A percentile compares a stretch with the other conserved stretches of the same genome.
Evolutionary conservation across 768 basidiomycete species (phyloP).

Genomic region (Tricholoma bakamatsutake): DNA sequence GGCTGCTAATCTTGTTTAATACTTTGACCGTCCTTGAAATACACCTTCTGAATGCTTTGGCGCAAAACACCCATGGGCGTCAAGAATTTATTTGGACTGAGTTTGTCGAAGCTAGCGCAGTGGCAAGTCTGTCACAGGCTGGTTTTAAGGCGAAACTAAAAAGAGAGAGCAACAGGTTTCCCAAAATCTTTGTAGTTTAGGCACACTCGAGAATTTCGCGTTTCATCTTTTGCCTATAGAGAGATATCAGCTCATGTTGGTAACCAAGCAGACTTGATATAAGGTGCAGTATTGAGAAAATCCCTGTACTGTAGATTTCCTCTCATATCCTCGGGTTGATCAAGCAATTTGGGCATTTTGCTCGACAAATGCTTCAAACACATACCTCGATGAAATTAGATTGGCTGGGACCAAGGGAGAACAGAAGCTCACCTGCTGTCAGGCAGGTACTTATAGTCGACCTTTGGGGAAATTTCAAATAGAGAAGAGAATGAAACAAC

Average conservation of each 20-base stretch:
- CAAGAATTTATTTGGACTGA: constrained; percentile 15
- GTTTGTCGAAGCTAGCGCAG: constrained; percentile 18
- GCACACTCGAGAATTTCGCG: constrained; percentile 22
- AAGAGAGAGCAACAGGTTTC: no score
- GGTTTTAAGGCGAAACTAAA: no score
- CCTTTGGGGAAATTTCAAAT: no score
- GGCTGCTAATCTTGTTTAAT: background rate
- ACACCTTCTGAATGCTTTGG: background rate
- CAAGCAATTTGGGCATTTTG: background rate
- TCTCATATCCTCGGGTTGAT: background rate
- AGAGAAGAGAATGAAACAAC: no score
- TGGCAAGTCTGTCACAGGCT: no score
- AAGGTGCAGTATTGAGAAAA: background rate
- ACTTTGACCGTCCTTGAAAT: background rate
- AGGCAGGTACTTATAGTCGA: no score
- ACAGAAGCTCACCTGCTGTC: no score
- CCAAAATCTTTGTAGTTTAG: constrained; percentile 24
- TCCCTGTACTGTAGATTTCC: background rate
- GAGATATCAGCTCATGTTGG: background rate
- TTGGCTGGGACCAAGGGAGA: constrained; percentile 22
- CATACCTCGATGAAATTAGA: constrained; percentile 2
- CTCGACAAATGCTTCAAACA: background rate
- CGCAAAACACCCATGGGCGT: background rate
- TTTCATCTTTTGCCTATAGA: constrained; percentile 18
- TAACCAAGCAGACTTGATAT: background rate